phyloP scores from a whole-genome alignment of 495 filamentous ascomycete genomes.

The Talaromyces nanjingensis region DNA sequence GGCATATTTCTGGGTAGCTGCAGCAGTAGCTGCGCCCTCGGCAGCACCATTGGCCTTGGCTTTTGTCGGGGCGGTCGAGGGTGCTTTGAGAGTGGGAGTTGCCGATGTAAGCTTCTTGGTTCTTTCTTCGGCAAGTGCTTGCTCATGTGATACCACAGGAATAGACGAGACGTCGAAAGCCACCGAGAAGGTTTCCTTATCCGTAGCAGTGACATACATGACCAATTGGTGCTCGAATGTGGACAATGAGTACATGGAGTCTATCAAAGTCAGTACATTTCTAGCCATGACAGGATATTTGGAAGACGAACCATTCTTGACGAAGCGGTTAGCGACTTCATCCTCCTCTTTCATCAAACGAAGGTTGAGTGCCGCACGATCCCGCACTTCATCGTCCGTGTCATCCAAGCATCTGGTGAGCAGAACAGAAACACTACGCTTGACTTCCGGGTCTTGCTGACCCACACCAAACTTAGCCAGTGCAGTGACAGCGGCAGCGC shows the following conservation, averaged over 20 bases:
- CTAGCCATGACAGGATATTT: not conserved
- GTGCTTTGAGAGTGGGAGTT: slow-evolving; percentile 91
- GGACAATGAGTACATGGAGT: slow-evolving; percentile 81
- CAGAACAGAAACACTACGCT: slow-evolving; percentile 87
- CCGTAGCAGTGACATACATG: slow-evolving; percentile 91
- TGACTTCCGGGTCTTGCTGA: slow-evolving; percentile 93
- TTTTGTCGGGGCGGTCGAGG: slow-evolving; percentile 77
- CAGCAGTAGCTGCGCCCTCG: slow-evolving; percentile 64
- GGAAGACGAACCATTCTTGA: slow-evolving; percentile 70
- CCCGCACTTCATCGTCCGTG: slow-evolving; percentile 94
- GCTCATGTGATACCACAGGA: slow-evolving; percentile 91
- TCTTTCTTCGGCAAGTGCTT: slow-evolving; percentile 93
- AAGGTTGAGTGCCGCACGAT: slow-evolving; percentile 89
- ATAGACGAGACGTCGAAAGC: slow-evolving; percentile 88
- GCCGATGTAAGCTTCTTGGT: slow-evolving; percentile 91
- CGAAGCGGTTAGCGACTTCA: slow-evolving; percentile 73
- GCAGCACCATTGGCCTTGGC: slow-evolving; percentile 56
- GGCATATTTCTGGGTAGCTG: slow-evolving; percentile 78
- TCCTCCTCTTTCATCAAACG: slow-evolving; percentile 82
- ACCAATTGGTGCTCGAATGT: slow-evolving; percentile 96
- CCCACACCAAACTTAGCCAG: slow-evolving; percentile 96
- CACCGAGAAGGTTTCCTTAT: slow-evolving; percentile 71
- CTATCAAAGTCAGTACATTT: slow-evolving; percentile 12
- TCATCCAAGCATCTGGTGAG: slow-evolving; percentile 93
- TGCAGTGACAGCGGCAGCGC: slow-evolving; percentile 92